Percentiles rank a stretch among this genome's conserved stretches.
Evolutionary conservation across 139 green algal genomes (phyloP).

Genomic region (Tetratostichococcus sp.): DNA sequence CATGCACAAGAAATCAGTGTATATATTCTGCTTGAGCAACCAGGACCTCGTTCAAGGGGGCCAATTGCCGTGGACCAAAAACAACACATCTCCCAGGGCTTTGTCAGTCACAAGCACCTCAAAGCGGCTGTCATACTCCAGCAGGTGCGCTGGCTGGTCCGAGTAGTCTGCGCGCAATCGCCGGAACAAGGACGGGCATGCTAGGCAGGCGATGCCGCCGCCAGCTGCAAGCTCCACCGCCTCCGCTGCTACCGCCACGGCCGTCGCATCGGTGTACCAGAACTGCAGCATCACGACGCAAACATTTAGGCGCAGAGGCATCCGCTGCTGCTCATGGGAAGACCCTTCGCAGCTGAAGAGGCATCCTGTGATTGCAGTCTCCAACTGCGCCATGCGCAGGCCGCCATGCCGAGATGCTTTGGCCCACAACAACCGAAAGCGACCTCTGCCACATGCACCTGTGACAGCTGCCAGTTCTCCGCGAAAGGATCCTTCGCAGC

Average conservation of each 20-base stretch:
- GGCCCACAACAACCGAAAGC: background rate
- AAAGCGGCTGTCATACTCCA: slow-evolving; percentile 53
- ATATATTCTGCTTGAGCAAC: background rate
- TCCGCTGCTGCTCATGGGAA: background rate
- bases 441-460: background rate
- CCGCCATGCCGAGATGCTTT: background rate
- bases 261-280: slow-evolving; percentile 45
- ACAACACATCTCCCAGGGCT: background rate
- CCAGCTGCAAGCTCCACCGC: slow-evolving; percentile 10
- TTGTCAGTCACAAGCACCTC: slow-evolving; percentile 4
- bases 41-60: too few species aligned
- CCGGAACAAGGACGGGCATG: slow-evolving; percentile 42
- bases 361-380: background rate
- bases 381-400: background rate
- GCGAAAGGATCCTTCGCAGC: slow-evolving; percentile 29
- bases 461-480: slow-evolving; percentile 41
- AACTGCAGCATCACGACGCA: slow-evolving; percentile 33
- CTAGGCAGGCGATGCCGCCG: slow-evolving; percentile 32
- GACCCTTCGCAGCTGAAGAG: background rate
- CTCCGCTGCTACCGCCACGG: slow-evolving; percentile 22
- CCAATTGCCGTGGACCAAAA: too few species aligned
- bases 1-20: background rate
- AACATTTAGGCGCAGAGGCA: too few species aligned
- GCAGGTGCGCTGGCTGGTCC: slow-evolving; percentile 16
- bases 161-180: slow-evolving; percentile 5